These are phyloP conservation scores for Cicer arietinum DNA, from an alignment of 306 rosid genomes.

Conservation along the genomic window DNA sequence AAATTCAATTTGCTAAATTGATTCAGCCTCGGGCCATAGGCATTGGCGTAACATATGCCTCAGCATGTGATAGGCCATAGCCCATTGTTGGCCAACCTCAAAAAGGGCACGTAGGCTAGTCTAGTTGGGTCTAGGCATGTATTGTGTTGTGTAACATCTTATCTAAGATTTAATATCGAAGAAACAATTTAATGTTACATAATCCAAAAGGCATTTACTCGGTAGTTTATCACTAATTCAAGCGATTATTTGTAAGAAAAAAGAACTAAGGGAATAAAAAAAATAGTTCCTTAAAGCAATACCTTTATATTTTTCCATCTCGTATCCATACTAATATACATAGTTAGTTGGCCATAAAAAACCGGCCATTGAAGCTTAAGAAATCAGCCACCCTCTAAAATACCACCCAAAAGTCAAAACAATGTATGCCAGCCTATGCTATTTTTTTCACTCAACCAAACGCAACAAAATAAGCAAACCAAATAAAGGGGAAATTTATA, in stretches of 20 bases:
- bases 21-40: no score
- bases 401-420: conserved; percentile 16
- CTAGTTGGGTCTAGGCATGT: no score
- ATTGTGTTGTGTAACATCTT: no score
- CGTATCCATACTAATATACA: not conserved
- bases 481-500: conserved; percentile 44
- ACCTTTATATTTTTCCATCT: not conserved
- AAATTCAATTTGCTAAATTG: no score
- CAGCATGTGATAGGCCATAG: no score
- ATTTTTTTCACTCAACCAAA: conserved; percentile 40
- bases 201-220: not conserved
- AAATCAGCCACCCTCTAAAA: conserved; percentile 35
- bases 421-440: conserved; percentile 23
- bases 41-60: no score
- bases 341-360: conserved; percentile 7
- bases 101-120: no score
- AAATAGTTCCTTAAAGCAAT: not conserved
- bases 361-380: conserved; percentile 32
- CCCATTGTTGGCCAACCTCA: no score
- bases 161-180: no score
- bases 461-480: conserved; percentile 27
- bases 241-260: not conserved
- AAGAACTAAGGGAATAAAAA: not conserved
- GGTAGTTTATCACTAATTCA: not conserved
- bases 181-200: not conserved